Base-by-base conservation (phyloP, 2,329 filamentous ascomycete species). In the Aureobasidium sp. region DNA sequence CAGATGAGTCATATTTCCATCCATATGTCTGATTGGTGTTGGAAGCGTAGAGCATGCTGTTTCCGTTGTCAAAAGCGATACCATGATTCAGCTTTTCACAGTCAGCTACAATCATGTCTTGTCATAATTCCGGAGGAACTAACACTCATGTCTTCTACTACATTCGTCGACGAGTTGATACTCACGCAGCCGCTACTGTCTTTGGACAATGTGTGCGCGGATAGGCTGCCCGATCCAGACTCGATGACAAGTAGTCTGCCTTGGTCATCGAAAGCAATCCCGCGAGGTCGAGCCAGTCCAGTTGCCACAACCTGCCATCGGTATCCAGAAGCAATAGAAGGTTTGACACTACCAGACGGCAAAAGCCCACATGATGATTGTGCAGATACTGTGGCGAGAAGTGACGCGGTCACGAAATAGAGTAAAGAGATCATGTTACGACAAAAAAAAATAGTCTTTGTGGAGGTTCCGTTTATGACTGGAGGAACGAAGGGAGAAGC, bases 1-100 rank as follows among this genome's bases (percentile, higher is more conserved):
- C 69, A 38, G 80, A 73, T 3, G 75, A 73, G 63, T 86, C 75
- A 64, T 90, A 90, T 24, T 72, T 64, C 80, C 83, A 89, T 2
- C 79, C 71, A 62, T 75, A 84, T 3, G 42, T 47, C 12, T 47
- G 70, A 42, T 78, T 72, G 5, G 74, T 63, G 2, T 76, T 78
- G 0, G 84, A 87, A 14, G 72, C 76, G 58, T 77, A 79, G 8
- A 79, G 69, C 3, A 47, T 47, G 14, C 21, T 11, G 8, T 47
- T 32, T 11, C 16, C 5, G 27, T 14, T 35, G 42, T 47, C 42
- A 11, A 47, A 47, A 47, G 29, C 71, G 41, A 79, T 72, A 25
- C 77, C 77, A 59, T 79, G 77, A 56, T 79, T 80, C 25, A 76
- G 60, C 56, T 53, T 25, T 4, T 1, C 6, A 11, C 4, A 24